Conservation (phyloP, 306 rosid genomes). For the Nissolia schottii region DNA sequence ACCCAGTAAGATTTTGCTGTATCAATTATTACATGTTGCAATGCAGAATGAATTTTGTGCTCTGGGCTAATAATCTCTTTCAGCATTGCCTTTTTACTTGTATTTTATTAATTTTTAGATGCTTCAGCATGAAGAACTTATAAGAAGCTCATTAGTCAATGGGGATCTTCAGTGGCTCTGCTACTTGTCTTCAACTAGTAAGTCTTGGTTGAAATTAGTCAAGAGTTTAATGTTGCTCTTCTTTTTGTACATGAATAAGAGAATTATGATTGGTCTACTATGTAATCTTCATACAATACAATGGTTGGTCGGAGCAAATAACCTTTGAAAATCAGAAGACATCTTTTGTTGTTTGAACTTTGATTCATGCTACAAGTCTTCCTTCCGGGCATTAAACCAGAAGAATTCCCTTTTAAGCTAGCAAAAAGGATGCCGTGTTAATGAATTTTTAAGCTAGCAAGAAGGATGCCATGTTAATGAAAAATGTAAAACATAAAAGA, state of each 20-base stretch:
- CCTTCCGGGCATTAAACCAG: too few relatives aligned
- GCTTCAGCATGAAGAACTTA: constrained; percentile 62
- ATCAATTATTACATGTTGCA: not conserved
- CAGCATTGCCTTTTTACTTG: not conserved
- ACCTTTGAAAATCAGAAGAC: not conserved
- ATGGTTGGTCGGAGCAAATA: not conserved
- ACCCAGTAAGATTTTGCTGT: constrained; percentile 50
- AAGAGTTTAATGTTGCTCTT: not conserved
- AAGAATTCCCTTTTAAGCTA: too few relatives aligned
- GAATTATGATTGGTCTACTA: not conserved
- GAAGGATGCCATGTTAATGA: not conserved
- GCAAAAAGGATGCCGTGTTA: too few relatives aligned
- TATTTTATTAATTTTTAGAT: constrained; percentile 39
- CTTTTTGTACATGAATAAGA: not conserved
- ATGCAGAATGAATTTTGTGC: not conserved
- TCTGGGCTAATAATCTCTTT: constrained; percentile 16
- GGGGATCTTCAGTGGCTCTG: constrained; percentile 71
- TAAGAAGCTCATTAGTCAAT: constrained; percentile 45
- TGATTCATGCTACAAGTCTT: not conserved
- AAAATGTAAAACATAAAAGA: not conserved
- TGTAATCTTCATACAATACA: not conserved
- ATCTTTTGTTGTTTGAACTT: not conserved
- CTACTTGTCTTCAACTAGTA: constrained; percentile 87
- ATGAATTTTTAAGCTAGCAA: too few relatives aligned
- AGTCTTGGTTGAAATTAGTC: constrained; percentile 26